Evolutionary conservation across 2,329 filamentous ascomycete genomes (phyloP), one percentile per base, ranked within the genome.

Genomic region (Trichoderma sp.): DNA sequence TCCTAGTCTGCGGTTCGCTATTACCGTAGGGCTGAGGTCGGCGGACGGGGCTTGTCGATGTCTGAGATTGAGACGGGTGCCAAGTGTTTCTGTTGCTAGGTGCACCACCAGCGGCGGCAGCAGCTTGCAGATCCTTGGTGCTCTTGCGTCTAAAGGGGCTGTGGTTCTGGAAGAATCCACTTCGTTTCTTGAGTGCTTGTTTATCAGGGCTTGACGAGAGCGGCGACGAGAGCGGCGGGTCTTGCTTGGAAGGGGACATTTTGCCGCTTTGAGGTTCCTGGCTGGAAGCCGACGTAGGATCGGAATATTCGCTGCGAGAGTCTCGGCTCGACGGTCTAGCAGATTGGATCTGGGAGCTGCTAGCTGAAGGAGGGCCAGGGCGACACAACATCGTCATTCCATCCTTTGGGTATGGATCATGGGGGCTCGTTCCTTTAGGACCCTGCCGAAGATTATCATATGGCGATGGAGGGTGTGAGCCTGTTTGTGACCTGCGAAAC

Each of bases 351-450:
- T 86, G 79, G 5, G 82, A 83, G 70, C 80, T 81, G 43, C 78
- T 80, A 85, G 94, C 79, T 81, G 87, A 81, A 18, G 77, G 75
- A 49, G 90, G 87, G 4, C 89, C 91, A 49, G 92, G 90, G 70
- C 94, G 89, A 80, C 95, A 98, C 71, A 97, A 91, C 88, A 98
- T 97, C 0, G 95, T 97, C 94, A 98, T 98, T 5, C 94, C 95
- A 77, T 98, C 95, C 79, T 91, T 88, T 0, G 95, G 94, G 77
- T 97, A 97, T 11, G 96, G 93, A 74, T 98, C 96, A 75, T 97
- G 94, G 16, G 95, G 94, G 3, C 97, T 87, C 16, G 88, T 81
- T 4, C 89, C 84, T 70, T 92, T 87, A 28, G 89, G 85, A 3
- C 85, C 86, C 59, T 81, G 77, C 72, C 94, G 89, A 68, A 81